Conservation (phyloP, 768 basidiomycete genomes). For the Ephemerocybe angulata region DNA sequence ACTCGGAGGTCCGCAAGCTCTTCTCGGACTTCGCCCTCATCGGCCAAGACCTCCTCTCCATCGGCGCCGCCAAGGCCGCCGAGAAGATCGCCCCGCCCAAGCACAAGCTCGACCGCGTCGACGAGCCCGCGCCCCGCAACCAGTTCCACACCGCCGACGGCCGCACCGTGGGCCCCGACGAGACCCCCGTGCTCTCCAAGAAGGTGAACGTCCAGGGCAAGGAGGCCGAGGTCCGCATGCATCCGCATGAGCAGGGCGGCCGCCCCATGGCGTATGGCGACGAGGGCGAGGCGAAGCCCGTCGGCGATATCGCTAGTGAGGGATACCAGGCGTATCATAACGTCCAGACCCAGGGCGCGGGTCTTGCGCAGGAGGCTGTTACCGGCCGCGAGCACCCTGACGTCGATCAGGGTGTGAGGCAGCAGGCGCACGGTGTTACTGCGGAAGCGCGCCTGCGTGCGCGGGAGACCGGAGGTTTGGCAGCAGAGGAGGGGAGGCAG, state of each 20-base stretch:
- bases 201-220: conserved; percentile 30
- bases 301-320: conserved; percentile 23
- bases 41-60: conserved; percentile 81
- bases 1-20: conserved; percentile 89
- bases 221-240: conserved; percentile 29
- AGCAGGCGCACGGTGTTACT: conserved; percentile 10
- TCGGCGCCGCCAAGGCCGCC: conserved; percentile 67
- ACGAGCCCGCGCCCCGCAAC: conserved; percentile 66
- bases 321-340: conserved; percentile 4
- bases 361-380: not conserved
- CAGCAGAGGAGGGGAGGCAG: conserved; percentile 1
- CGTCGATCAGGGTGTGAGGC: conserved; percentile 16
- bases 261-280: conserved; percentile 13
- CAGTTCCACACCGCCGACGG: conserved; percentile 56
- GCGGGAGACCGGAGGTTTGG: conserved; percentile 9
- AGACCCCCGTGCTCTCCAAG: conserved; percentile 30
- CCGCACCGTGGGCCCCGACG: conserved; percentile 24
- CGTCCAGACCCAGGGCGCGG: not conserved
- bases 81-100: conserved; percentile 61
- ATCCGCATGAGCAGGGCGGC: conserved; percentile 49
- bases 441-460: not conserved
- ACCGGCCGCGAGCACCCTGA: conserved; percentile 4
- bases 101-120: conserved; percentile 58
- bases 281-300: conserved; percentile 29
- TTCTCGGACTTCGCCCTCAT: conserved; percentile 73